These are phyloP conservation scores for Ogataea dorogensis DNA, from an alignment of 805 yeast species.

Conservation along the genomic window DNA sequence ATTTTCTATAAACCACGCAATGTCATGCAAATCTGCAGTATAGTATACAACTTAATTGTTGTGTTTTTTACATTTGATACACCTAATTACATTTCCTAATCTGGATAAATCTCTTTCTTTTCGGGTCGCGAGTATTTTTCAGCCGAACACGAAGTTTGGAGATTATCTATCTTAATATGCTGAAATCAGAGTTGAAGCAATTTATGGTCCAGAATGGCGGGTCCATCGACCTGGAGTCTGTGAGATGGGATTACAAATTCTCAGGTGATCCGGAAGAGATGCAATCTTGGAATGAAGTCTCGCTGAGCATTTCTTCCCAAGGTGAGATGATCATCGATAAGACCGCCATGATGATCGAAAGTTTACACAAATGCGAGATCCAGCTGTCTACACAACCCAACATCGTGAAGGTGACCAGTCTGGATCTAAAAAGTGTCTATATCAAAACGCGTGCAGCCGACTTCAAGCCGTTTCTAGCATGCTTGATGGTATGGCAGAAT, in stretches of 20 bases:
- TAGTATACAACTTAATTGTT: neutral
- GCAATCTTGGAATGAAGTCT: constrained; percentile 22
- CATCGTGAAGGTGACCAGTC: constrained; percentile 44
- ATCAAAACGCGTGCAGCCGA: constrained; percentile 16
- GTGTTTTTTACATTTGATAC: no score
- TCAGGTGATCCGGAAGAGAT: constrained; percentile 5
- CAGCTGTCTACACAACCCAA: constrained; percentile 25
- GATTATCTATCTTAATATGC: neutral
- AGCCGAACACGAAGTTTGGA: neutral
- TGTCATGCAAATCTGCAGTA: constrained; percentile 1
- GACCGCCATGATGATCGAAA: constrained; percentile 22
- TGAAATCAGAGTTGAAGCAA: constrained; percentile 2
- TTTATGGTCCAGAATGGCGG: constrained; percentile 17
- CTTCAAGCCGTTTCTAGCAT: constrained; percentile 38
- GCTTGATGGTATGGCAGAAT: constrained; percentile 50
- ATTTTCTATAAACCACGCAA: constrained; percentile 1
- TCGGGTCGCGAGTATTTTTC: neutral
- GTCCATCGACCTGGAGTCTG: constrained; percentile 8
- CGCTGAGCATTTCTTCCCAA: constrained; percentile 24
- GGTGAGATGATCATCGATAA: constrained; percentile 29
- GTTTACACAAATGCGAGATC: constrained; percentile 32
- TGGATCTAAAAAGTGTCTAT: constrained; percentile 33
- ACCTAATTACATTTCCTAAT: constrained; percentile 5
- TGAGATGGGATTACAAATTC: constrained; percentile 26
- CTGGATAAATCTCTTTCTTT: neutral